Evolutionary conservation across 345 rosid species (phyloP), one percentile per base, ranked within the genome.

Genomic region (Citrus glauca): DNA sequence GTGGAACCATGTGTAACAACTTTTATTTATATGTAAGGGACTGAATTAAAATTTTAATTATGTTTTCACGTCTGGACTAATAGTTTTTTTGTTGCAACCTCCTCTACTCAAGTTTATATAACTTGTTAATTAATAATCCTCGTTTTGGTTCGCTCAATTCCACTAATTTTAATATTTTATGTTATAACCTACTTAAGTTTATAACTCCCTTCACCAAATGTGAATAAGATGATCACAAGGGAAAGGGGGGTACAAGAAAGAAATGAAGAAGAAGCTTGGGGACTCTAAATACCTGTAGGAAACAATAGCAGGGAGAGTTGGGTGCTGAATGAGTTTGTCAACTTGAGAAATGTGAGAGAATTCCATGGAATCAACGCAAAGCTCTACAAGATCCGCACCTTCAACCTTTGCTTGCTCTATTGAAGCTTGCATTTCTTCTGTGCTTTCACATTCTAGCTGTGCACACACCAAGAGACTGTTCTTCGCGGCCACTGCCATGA

Each of bases 371-470:
- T 82, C 75, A 17, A 82, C 9, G 79, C 81, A 59, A 66, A 86
- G 78, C 77, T 86, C 89, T 22, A 82, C 85, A 19, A 84, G 38
- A 72, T 86, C 87, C 2, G 89, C 87, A 3, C 87, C 89, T 82
- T 86, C 81, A 6, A 24, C 76, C 64, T 81, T 78, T 17, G 87
- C 89, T 30, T 78, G 78, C 32, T 80, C 82, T 81, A 80, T 80
- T 48, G 81, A 79, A 55, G 69, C 63, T 19, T 72, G 35, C 87
- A 81, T 84, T 78, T 84, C 87, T 50, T 63, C 80, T 0, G 32
- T 25, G 45, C 69, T 71, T 28, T 77, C 71, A 30, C 81, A 79
- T 74, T 84, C 86, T 62, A 87, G 32, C 25, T 85, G 87, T 5
- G 86, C 59, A 81, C 89, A 84, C 16, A 84, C 80, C 38, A 77